phyloP scores from a whole-genome alignment of 2,329 filamentous ascomycete species.

The Monosporascus sp. region DNA sequence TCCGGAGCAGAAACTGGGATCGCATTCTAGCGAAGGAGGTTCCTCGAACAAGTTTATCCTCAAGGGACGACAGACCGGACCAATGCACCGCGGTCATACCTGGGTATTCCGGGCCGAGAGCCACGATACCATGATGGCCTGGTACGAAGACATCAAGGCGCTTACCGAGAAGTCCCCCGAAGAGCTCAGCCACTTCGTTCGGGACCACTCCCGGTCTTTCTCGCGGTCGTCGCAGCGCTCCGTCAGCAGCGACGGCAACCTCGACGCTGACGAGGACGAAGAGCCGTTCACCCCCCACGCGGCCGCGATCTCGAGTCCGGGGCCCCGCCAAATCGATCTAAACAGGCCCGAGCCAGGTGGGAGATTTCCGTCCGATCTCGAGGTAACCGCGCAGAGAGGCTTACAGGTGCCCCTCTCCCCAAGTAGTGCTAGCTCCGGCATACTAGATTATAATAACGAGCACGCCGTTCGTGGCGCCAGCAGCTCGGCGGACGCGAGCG shows the following conservation, averaged over 20 bases:
- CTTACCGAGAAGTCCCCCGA: conserved; percentile 85
- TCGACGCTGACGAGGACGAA: conserved; percentile 65
- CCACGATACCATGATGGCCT: conserved; percentile 94
- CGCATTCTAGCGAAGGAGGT: conserved; percentile 75
- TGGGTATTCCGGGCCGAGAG: conserved; percentile 69
- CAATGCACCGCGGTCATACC: conserved; percentile 78
- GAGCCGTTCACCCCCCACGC: conserved; percentile 53
- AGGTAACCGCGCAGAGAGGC: conserved; percentile 72
- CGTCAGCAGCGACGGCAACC: conserved; percentile 67
- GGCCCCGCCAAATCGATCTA: conserved; percentile 46
- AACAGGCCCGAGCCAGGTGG: conserved; percentile 85
- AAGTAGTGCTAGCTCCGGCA: conserved; percentile 73
- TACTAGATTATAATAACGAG: conserved; percentile 25
- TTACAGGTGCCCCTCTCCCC: conserved; percentile 75
- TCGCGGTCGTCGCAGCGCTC: conserved; percentile 62
- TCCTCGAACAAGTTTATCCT: conserved; percentile 97
- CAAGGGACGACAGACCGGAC: conserved; percentile 88
- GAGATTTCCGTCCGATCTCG: conserved; percentile 91
- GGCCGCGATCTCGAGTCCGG: conserved; percentile 44
- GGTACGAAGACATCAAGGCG: conserved; percentile 88
- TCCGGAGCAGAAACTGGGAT: conserved; percentile 90
- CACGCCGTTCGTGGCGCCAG: conserved; percentile 15
- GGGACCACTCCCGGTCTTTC: conserved; percentile 71
- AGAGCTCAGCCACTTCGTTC: conserved; percentile 82
- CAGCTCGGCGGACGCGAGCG: background rate